Conservation (phyloP, 163 green algal species). For the Volvox carteri region DNA sequence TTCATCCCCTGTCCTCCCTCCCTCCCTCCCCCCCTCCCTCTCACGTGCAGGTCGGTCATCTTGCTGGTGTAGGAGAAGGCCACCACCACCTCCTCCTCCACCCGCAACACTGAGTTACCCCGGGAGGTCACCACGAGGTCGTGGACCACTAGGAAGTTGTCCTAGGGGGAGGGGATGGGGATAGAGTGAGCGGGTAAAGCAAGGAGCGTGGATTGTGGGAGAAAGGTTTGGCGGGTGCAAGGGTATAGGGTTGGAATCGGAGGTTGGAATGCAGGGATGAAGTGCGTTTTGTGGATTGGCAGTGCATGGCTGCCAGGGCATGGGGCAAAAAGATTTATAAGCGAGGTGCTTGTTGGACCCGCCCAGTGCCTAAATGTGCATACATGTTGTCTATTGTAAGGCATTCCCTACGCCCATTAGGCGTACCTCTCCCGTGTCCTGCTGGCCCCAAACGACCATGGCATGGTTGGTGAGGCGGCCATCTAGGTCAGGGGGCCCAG, state of each 20-base stretch:
- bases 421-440: constrained; percentile 40
- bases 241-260: not conserved
- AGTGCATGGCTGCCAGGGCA: no score
- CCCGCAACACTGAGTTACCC: not conserved
- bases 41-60: constrained; percentile 53
- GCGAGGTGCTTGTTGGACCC: no score
- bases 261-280: no score
- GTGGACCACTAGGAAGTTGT: constrained; percentile 43
- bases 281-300: no score
- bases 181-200: no score
- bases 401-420: no score
- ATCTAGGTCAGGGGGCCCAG: constrained; percentile 44
- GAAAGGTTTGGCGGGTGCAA: not conserved
- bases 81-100: constrained; percentile 38
- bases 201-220: no score
- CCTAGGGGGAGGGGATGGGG: not conserved
- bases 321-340: no score
- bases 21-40: not conserved
- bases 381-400: no score
- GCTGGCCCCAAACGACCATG: constrained; percentile 16
- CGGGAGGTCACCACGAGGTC: constrained; percentile 24
- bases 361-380: no score
- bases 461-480: constrained; percentile 33
- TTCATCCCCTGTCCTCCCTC: no score
- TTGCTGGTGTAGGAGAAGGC: constrained; percentile 9